Conservation (phyloP, 208 protist species). For the Tetramitus jugosus region DNA sequence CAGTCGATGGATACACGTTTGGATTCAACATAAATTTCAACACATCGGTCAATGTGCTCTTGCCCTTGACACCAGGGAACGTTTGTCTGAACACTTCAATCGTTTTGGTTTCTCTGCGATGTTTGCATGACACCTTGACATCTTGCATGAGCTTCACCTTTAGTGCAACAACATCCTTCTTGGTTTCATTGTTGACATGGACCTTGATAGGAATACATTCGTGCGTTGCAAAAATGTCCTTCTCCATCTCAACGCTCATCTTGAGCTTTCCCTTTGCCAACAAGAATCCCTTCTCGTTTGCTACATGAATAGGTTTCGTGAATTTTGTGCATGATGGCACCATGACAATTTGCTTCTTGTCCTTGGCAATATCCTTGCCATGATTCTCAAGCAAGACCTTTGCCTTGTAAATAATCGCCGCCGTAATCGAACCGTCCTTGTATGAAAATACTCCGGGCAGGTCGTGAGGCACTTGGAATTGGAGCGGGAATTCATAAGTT, state of each 20-base stretch:
- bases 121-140: conserved; percentile 8
- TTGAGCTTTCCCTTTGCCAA: conserved; percentile 23
- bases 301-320: not conserved
- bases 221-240: conserved; percentile 23
- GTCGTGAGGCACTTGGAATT: conserved; percentile 17
- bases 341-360: not conserved
- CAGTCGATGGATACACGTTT: conserved; percentile 19
- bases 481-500: not conserved
- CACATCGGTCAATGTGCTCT: not conserved
- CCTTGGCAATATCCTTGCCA: conserved; percentile 18
- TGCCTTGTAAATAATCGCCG: conserved; percentile 26
- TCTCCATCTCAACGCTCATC: conserved; percentile 18
- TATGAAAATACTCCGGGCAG: conserved; percentile 19
- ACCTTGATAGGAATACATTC: conserved; percentile 15
- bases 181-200: conserved; percentile 15
- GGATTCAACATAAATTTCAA: not conserved
- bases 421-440: not conserved
- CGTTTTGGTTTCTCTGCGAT: not conserved
- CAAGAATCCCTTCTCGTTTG: conserved; percentile 27
- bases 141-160: conserved; percentile 27
- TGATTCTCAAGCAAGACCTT: conserved; percentile 19
- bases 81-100: conserved; percentile 10
- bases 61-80: not conserved
- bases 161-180: conserved; percentile 15
- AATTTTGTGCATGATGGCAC: not conserved